phyloP scores from a whole-genome alignment of 2,329 filamentous ascomycete genomes.

The Pyrenophora seminiperda region DNA sequence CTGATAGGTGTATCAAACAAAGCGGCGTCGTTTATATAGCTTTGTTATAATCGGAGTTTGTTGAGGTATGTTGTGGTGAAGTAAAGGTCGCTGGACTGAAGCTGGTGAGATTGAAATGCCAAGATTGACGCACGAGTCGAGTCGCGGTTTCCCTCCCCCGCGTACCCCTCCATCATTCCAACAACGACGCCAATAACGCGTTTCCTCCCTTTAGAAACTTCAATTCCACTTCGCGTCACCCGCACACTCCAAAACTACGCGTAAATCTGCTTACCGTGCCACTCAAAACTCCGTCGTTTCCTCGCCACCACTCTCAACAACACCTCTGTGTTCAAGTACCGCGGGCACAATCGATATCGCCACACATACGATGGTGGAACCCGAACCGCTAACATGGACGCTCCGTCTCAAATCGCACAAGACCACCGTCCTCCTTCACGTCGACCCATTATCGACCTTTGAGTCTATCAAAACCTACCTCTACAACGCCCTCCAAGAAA shows the following conservation, averaged over 20 bases:
- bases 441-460: slow-evolving; percentile 51
- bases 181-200: slow-evolving; percentile 11
- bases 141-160: slow-evolving; percentile 13
- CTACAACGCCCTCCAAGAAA: slow-evolving; percentile 49
- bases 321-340: too few relatives aligned
- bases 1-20: too few relatives aligned
- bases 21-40: too few relatives aligned
- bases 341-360: too few relatives aligned
- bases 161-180: slow-evolving; percentile 9
- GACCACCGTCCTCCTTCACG: slow-evolving; percentile 55
- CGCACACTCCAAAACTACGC: neutral
- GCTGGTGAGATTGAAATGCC: slow-evolving; percentile 19
- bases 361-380: slow-evolving; percentile 24
- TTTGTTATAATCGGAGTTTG: too few relatives aligned
- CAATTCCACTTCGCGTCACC: neutral
- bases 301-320: too few relatives aligned
- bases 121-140: slow-evolving; percentile 17
- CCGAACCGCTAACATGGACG: slow-evolving; percentile 45
- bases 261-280: neutral
- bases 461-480: slow-evolving; percentile 50
- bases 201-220: neutral
- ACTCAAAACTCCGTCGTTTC: too few relatives aligned
- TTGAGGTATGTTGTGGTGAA: neutral
- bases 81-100: neutral
- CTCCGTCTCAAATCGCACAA: slow-evolving; percentile 55